Conservation (phyloP, 129 eudicot species). For the Escallonia rubra region DNA sequence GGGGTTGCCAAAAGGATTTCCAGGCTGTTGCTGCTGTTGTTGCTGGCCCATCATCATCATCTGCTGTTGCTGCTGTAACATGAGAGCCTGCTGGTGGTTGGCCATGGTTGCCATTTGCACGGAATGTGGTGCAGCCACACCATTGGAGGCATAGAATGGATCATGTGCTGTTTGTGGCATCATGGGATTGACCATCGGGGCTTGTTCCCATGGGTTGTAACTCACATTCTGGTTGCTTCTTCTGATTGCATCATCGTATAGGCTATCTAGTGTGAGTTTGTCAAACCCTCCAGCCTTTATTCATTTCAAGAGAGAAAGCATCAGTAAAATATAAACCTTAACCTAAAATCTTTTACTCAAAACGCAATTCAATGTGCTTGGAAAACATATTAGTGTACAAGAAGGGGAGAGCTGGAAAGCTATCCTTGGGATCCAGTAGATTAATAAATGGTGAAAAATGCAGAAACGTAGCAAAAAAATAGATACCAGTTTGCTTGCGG, state of each 20-base stretch:
- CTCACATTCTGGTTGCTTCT: slow-evolving; percentile 58
- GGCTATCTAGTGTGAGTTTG: slow-evolving; percentile 68
- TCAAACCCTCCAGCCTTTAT: slow-evolving; percentile 81
- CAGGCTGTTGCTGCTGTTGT: slow-evolving; percentile 35
- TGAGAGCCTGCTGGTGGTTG: slow-evolving; percentile 63
- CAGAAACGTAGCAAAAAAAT: neutral
- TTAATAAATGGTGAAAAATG: neutral
- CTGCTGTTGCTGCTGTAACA: slow-evolving; percentile 74
- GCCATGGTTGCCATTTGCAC: slow-evolving; percentile 81
- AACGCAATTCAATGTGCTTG: neutral
- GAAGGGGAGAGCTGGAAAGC: neutral
- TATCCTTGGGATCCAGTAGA: neutral
- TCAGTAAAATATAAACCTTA: slow-evolving; percentile 2
- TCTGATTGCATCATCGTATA: slow-evolving; percentile 70
- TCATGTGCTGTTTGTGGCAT: slow-evolving; percentile 53
- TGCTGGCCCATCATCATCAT: slow-evolving; percentile 74
- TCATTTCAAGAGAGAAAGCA: slow-evolving; percentile 1
- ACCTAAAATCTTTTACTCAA: neutral
- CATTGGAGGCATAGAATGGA: slow-evolving; percentile 77
- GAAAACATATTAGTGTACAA: neutral
- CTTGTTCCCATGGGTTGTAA: slow-evolving; percentile 89
- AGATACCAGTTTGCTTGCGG: slow-evolving; percentile 65
- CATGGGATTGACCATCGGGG: slow-evolving; percentile 40
- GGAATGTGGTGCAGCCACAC: slow-evolving; percentile 59
- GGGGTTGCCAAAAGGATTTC: slow-evolving; percentile 67